Percentiles rank a stretch among this genome's conserved stretches.
Conservation (phyloP, 345 rosid genomes). For the Citrus mangshanensis region DNA sequence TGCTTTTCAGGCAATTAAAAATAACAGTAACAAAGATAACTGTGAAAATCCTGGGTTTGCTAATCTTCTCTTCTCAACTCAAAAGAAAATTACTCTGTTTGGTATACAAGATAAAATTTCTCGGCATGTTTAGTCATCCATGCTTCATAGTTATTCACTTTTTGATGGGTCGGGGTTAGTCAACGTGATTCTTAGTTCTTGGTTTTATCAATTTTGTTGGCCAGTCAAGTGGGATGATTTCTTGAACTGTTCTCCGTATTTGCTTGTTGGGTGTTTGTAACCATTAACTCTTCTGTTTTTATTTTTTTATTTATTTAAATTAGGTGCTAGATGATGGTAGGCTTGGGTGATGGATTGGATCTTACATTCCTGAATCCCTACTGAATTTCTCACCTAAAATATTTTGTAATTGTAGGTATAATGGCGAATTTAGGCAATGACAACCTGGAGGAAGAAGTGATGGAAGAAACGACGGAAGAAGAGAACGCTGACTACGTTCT, state of each 20-base stretch:
- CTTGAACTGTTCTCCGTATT: background rate
- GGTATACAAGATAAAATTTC: background rate
- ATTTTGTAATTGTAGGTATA: background rate
- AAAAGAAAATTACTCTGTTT: background rate
- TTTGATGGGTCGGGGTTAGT: too few species aligned
- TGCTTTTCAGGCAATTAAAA: background rate
- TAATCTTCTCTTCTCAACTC: background rate
- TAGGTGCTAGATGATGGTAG: too few species aligned
- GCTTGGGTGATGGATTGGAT: background rate
- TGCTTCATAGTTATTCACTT: background rate
- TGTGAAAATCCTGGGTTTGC: background rate
- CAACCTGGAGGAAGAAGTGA: background rate
- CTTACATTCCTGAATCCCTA: background rate
- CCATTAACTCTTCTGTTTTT: background rate
- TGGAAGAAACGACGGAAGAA: too few species aligned
- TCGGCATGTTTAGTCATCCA: background rate
- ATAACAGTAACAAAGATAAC: background rate
- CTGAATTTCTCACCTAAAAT: background rate
- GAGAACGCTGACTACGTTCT: background rate
- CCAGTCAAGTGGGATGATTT: background rate
- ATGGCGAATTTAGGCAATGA: background rate
- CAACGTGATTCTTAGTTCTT: background rate
- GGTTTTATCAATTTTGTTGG: background rate
- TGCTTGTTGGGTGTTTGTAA: background rate
- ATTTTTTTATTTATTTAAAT: too few species aligned